A percentile compares a stretch with the other conserved stretches of the same genome.
phyloP scores from a whole-genome alignment of 192 early-diverging fungal genomes.

The Coemansia sp. region DNA sequence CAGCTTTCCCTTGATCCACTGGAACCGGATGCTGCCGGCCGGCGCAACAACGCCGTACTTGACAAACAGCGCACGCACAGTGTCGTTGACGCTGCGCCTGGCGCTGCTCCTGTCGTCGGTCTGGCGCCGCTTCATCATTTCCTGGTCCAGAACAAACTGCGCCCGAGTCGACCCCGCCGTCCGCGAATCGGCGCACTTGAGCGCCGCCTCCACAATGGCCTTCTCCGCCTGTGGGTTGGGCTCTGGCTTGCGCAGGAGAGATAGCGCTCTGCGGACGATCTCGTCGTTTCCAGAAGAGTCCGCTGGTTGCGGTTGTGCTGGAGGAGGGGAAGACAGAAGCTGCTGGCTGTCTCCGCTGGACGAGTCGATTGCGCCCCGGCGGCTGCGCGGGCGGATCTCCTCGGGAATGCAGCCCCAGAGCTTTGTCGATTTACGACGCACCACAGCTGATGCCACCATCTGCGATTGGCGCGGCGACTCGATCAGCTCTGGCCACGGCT shows the following conservation, averaged over 20 bases:
- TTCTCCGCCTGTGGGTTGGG: constrained; percentile 50
- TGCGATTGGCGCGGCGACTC: not conserved
- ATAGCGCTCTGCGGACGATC: constrained; percentile 52
- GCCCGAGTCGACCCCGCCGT: constrained; percentile 44
- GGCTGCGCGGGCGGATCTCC: constrained; percentile 46
- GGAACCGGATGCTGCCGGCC: constrained; percentile 52
- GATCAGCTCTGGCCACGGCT: not conserved
- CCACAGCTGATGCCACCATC: constrained; percentile 21
- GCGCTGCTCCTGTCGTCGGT: not conserved
- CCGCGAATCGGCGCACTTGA: constrained; percentile 36
- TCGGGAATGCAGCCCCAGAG: constrained; percentile 54
- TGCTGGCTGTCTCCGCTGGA: not conserved
- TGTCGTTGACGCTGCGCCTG: constrained; percentile 17
- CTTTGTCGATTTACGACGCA: constrained; percentile 56
- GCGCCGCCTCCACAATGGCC: constrained; percentile 50
- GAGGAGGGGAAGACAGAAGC: not conserved
- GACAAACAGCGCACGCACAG: constrained; percentile 45
- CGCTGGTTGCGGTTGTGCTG: not conserved
- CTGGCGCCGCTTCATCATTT: constrained; percentile 18
- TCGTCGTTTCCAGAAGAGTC: constrained; percentile 22
- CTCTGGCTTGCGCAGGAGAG: constrained; percentile 50
- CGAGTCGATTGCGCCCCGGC: not conserved
- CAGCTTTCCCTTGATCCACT: constrained; percentile 73
- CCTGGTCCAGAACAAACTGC: constrained; percentile 48
- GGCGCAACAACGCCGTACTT: constrained; percentile 36